Base-by-base conservation (phyloP, 805 yeast genomes). In the Saccharomycopsis javanensis region DNA sequence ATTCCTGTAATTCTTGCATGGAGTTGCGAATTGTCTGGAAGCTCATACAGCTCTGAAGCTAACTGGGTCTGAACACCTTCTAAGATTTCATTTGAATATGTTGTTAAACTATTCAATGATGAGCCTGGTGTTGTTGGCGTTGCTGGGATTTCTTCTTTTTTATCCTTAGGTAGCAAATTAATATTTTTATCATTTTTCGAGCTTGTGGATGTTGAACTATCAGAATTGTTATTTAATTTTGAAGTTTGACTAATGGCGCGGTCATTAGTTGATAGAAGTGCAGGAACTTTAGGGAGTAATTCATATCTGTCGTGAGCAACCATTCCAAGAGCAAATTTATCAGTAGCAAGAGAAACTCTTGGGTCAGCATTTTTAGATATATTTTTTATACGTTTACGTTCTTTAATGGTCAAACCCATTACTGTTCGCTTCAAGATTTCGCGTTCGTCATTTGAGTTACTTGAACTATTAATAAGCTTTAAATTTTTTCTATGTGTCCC, bases 21-120 rank as follows among this genome's bases (percentile, higher is more conserved):
- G 50, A 94, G 69, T 38, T 77, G 78, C 51, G 83, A 90, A 45
- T 77, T 75, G 62, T 92, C 98, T 0, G 97, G 97, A 4, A 94
- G 69, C 61, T 91, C 91, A 67, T 76, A 88, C 37, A 80, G 75
- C 63, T 92, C 96, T 0, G 87, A 74, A 1, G 92, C 79, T 35
- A 91, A 74, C 4, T 94, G 92, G 1, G 94, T 80, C 63, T 87
- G 89, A 56, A 88, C 79, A 3, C 94, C 95, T 65, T 85, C 90
- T 55, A 85, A 78, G 16, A 94, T 88, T 66, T 94, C 98, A 68
- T 91, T 96, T 23, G 95, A 88, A 92, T 97, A 90, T 63, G 85
- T 85, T 31, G 83, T 78, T 34, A 88, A 78, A 63, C 79, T 80
- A 30, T 31, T 50, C 11, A 25, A 25, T 4, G 37, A 18, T 18